Percentiles rank a stretch among this genome's conserved stretches.
Conservation (phyloP, 129 eudicot species). For the Centaurea solstitialis region DNA sequence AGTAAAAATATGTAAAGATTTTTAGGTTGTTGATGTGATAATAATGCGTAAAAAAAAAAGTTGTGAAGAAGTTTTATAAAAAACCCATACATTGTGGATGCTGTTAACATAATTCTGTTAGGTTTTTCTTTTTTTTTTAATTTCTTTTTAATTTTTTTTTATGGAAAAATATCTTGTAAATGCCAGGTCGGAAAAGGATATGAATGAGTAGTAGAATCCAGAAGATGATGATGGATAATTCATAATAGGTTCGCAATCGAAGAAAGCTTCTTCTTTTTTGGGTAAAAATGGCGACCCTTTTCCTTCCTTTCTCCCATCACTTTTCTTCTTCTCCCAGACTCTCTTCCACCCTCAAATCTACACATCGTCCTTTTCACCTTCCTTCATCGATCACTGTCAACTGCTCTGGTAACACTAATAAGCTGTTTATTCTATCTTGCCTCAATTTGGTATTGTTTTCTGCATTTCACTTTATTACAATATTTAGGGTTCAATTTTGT, state of each 20-base stretch:
- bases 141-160: too few species aligned
- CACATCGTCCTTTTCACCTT: conserved; percentile 16
- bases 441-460: conserved; percentile 8
- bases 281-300: conserved; percentile 48
- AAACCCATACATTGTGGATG: too few species aligned
- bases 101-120: too few species aligned
- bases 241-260: conserved; percentile 19
- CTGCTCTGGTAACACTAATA: conserved; percentile 54
- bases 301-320: conserved; percentile 31
- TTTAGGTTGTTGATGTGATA: too few species aligned
- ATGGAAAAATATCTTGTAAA: too few species aligned
- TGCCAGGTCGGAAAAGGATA: conserved; percentile 43
- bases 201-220: conserved; percentile 7
- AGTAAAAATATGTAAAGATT: too few species aligned
- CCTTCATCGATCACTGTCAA: conserved; percentile 40
- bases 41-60: too few species aligned
- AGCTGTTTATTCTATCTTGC: neutral
- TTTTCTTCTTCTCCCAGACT: conserved; percentile 21
- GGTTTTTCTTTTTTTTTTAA: too few species aligned
- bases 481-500: neutral
- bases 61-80: too few species aligned
- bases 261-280: neutral
- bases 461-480: neutral
- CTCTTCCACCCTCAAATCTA: conserved; percentile 13
- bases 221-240: conserved; percentile 42